phyloP scores from a whole-genome alignment of 805 yeast genomes.

The Saccharomycopsis babjevae region DNA sequence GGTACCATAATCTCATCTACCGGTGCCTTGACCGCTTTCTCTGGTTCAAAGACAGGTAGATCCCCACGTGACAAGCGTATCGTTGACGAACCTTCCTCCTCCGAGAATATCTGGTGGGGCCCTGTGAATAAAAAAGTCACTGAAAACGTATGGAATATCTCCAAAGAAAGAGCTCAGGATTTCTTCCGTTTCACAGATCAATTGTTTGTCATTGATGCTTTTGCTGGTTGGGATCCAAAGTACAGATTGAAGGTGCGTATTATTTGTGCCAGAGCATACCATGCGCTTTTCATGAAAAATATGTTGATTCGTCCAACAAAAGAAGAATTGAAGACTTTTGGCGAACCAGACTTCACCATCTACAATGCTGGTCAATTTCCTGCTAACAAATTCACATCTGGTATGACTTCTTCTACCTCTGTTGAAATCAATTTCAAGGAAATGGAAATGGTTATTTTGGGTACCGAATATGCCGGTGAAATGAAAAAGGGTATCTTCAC shows the following conservation, averaged over 20 bases:
- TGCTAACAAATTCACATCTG: slow-evolving; percentile 90
- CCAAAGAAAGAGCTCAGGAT: slow-evolving; percentile 94
- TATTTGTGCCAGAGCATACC: slow-evolving; percentile 97
- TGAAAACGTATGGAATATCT: slow-evolving; percentile 89
- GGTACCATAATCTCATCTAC: slow-evolving; percentile 86
- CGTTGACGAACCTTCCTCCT: slow-evolving; percentile 85
- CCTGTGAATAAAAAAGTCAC: slow-evolving; percentile 94
- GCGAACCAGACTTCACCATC: slow-evolving; percentile 96
- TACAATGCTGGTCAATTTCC: slow-evolving; percentile 99
- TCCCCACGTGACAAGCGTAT: slow-evolving; percentile 97
- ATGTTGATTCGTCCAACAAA: slow-evolving; percentile 93
- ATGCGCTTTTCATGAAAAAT: slow-evolving; percentile 94
- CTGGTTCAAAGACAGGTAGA: slow-evolving; percentile 95
- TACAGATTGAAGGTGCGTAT: slow-evolving; percentile 93
- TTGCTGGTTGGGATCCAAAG: slow-evolving; percentile 98
- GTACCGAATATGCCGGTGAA: slow-evolving; percentile 99
- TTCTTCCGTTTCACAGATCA: slow-evolving; percentile 92
- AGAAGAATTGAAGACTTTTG: slow-evolving; percentile 80
- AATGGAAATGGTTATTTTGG: slow-evolving; percentile 97
- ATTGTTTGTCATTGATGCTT: slow-evolving; percentile 91
- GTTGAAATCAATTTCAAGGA: slow-evolving; percentile 94
- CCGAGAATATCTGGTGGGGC: slow-evolving; percentile 95
- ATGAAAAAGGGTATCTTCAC: slow-evolving; percentile 99
- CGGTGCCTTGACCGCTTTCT: slow-evolving; percentile 92
- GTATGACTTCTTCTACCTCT: slow-evolving; percentile 94